A percentile compares a stretch with the other conserved stretches of the same genome.
These are phyloP conservation scores for Colletotrichum endophyticum DNA, from an alignment of 2,329 filamentous ascomycete genomes.

Conservation along the genomic window DNA sequence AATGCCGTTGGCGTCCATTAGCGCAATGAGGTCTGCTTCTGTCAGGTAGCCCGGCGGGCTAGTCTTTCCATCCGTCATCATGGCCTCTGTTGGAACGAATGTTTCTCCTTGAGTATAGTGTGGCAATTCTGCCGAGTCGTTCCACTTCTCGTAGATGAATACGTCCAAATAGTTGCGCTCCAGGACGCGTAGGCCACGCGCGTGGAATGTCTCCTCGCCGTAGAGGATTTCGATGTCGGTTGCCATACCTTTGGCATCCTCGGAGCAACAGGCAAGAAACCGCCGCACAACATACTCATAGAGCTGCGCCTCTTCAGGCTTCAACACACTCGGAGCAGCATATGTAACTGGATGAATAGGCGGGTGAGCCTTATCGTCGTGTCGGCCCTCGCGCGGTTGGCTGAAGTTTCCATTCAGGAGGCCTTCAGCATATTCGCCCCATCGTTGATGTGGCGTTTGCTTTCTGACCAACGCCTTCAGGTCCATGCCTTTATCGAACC, in stretches of 20 bases:
- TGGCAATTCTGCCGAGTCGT: constrained; percentile 82
- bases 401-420: constrained; percentile 79
- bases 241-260: constrained; percentile 86
- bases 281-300: constrained; percentile 93
- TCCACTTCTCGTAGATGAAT: constrained; percentile 97
- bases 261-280: constrained; percentile 94
- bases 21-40: constrained; percentile 90
- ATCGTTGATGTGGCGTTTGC: constrained; percentile 76
- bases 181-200: constrained; percentile 83
- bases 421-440: constrained; percentile 81
- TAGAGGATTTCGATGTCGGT: constrained; percentile 87
- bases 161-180: constrained; percentile 94
- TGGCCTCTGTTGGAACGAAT: constrained; percentile 87
- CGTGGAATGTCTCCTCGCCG: constrained; percentile 80
- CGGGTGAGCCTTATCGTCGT: constrained; percentile 97
- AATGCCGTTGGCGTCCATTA: constrained; percentile 99
- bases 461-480: constrained; percentile 81
- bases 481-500: constrained; percentile 91
- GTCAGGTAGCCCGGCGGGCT: constrained; percentile 85
- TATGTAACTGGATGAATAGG: constrained; percentile 97
- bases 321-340: constrained; percentile 67
- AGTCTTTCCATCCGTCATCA: constrained; percentile 91
- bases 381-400: constrained; percentile 79
- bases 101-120: constrained; percentile 78
- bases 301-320: constrained; percentile 73